Evolutionary conservation across 2,329 filamentous ascomycete species (phyloP).

Genomic region (Hirsutella minnesotensis): DNA sequence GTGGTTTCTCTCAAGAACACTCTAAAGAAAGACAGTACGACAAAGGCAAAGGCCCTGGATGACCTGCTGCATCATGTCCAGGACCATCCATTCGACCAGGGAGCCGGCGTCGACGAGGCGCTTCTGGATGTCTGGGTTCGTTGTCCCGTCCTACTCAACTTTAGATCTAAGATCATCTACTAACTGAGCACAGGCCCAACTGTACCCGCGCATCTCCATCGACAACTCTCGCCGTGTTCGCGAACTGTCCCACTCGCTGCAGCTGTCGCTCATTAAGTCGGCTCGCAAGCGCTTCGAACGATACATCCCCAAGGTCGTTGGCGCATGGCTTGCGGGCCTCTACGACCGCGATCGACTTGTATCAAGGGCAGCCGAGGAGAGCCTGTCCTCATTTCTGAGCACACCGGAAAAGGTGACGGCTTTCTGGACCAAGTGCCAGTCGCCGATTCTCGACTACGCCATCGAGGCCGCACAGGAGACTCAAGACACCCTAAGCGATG

Average conservation of each 20-base stretch:
- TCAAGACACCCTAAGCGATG: slow-evolving; percentile 72
- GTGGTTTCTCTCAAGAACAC: slow-evolving; percentile 89
- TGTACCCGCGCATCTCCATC: slow-evolving; percentile 83
- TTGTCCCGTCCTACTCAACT: neutral
- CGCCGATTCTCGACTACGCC: slow-evolving; percentile 71
- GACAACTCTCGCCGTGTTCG: slow-evolving; percentile 81
- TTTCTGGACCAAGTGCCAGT: slow-evolving; percentile 74
- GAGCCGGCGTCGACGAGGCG: slow-evolving; percentile 61
- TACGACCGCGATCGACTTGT: slow-evolving; percentile 78
- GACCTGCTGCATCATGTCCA: slow-evolving; percentile 60
- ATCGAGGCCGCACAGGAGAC: slow-evolving; percentile 72
- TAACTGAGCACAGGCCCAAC: slow-evolving; percentile 47
- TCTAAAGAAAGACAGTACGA: slow-evolving; percentile 84
- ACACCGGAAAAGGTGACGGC: slow-evolving; percentile 66
- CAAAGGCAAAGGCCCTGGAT: slow-evolving; percentile 81
- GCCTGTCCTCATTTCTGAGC: slow-evolving; percentile 62
- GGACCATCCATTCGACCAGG: slow-evolving; percentile 36
- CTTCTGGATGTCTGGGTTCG: slow-evolving; percentile 80
- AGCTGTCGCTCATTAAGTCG: slow-evolving; percentile 48
- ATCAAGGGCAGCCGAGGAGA: slow-evolving; percentile 63
- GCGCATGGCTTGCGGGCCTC: slow-evolving; percentile 80
- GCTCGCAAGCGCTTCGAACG: slow-evolving; percentile 75
- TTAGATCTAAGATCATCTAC: neutral
- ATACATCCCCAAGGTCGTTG: slow-evolving; percentile 64
- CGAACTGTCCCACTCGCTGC: slow-evolving; percentile 70